Conservation (phyloP, 768 basidiomycete genomes). For the Hysterangium stoloniferum region DNA sequence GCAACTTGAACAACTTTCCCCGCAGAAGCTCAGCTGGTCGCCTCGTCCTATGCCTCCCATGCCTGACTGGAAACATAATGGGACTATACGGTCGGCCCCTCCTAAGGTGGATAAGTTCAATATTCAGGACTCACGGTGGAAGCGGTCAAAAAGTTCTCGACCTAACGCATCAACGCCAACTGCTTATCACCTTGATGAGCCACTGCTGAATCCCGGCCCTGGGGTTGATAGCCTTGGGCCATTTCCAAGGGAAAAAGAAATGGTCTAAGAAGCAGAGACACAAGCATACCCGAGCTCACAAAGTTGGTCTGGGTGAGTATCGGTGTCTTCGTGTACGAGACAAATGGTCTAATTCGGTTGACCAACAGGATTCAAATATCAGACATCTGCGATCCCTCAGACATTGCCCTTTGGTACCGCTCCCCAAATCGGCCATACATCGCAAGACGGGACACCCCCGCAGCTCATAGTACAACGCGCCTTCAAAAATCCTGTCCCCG, state of each 20-base stretch:
- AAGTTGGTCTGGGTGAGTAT: constrained; percentile 5
- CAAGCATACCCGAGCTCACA: background rate
- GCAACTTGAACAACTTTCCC: constrained; percentile 63
- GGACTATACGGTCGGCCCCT: constrained; percentile 2
- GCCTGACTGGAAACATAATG: constrained; percentile 7
- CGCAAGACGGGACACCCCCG: constrained; percentile 1
- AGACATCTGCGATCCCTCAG: background rate
- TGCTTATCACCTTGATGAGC: background rate
- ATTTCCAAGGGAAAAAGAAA: no score
- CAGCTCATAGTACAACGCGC: constrained; percentile 6
- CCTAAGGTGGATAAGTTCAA: constrained; percentile 3
- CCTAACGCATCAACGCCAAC: background rate
- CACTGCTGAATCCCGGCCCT: background rate
- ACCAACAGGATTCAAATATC: background rate
- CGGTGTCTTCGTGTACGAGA: background rate
- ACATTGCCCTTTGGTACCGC: background rate
- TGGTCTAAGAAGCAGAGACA: background rate
- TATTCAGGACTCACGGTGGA: background rate
- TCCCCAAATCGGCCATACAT: background rate
- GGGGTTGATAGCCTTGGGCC: background rate
- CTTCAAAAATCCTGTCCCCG: background rate
- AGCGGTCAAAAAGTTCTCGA: background rate
- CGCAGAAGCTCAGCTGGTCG: constrained; percentile 29
- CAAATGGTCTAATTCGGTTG: no score
- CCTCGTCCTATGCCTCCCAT: constrained; percentile 8